These are phyloP conservation scores for Ogataea wickerhamii DNA, from an alignment of 805 yeast genomes.

Conservation along the genomic window DNA sequence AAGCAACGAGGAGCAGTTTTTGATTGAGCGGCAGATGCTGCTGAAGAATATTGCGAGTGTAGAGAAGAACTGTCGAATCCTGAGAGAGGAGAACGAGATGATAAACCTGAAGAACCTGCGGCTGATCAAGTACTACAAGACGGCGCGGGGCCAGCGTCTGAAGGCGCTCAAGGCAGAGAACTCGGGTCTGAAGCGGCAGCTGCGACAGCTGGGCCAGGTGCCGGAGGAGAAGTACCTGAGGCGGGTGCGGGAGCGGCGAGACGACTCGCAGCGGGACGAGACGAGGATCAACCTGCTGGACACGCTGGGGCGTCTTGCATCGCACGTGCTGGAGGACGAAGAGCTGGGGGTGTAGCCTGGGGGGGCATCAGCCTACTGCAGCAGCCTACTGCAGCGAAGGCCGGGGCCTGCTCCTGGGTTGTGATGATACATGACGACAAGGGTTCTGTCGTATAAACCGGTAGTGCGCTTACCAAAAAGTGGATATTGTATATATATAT, in stretches of 20 bases:
- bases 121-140: slow-evolving; percentile 30
- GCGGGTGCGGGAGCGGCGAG: slow-evolving; percentile 3
- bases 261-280: not conserved
- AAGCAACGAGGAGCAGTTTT: slow-evolving; percentile 26
- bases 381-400: no score
- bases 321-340: slow-evolving; percentile 34
- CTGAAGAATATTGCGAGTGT: slow-evolving; percentile 26
- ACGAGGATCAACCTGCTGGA: slow-evolving; percentile 26
- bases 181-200: slow-evolving; percentile 22
- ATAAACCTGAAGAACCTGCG: slow-evolving; percentile 30
- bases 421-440: no score
- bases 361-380: no score
- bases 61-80: slow-evolving; percentile 25
- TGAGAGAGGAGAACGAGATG: slow-evolving; percentile 29
- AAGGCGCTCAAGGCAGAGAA: slow-evolving; percentile 29
- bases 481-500: no score
- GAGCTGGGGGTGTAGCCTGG: no score
- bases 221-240: slow-evolving; percentile 2
- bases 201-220: slow-evolving; percentile 13
- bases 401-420: no score
- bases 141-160: slow-evolving; percentile 29
- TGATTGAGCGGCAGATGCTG: slow-evolving; percentile 31
- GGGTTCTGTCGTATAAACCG: no score
- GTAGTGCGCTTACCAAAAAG: no score
- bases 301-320: slow-evolving; percentile 34